Evolutionary conservation across 345 rosid species (phyloP), one percentile per base, ranked within the genome.

Genomic region (Dimocarpus longan): DNA sequence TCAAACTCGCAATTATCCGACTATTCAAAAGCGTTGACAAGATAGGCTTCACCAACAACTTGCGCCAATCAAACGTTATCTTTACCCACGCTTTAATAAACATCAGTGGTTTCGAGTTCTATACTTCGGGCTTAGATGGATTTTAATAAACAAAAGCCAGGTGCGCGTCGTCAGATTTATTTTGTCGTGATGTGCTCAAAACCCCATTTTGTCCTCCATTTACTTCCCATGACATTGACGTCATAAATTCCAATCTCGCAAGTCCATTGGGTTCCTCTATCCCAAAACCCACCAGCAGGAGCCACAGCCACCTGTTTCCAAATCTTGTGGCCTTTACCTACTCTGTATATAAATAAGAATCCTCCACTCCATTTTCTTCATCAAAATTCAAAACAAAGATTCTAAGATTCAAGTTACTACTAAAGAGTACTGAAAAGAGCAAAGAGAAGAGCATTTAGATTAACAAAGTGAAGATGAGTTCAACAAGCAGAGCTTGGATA

Each of bases 401-500:
- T 40, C 7, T 16, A 2, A 22, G 12, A 19, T 21, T 22, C 65
- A 21, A 60, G 10, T 60, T 22, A 7, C 65, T 6, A 54, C 59
- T 54, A 0, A 46, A 15, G 12, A 26, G 74, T 26, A 18, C 13
- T 1, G 32, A 11, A 15, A 28, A 52, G 18, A 52, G 12, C 3
- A 16, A 11, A 22, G 40, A 48, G 21, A 7, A 24, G 59, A 26
- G 11, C 3, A 24, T 52, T 40, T 26, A 42, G 50, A 18, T 15
- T 0, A 46, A 16, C 28, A 16, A 18, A 18, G 19, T 19, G 10
- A 62, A 43, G 18, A 75, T 75, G 78, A 75, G 63, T 75, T 65
- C 78, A 42, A 46, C 86, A 3, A 88, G 86, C 76, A 90, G 84
- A 52, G 85, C 92, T 0, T 93, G 91, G 90, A 56, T 76, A 0